A percentile compares a stretch with the other conserved stretches of the same genome.
phyloP scores from a whole-genome alignment of 257 asterid genomes.

The Solanum boliviense region DNA sequence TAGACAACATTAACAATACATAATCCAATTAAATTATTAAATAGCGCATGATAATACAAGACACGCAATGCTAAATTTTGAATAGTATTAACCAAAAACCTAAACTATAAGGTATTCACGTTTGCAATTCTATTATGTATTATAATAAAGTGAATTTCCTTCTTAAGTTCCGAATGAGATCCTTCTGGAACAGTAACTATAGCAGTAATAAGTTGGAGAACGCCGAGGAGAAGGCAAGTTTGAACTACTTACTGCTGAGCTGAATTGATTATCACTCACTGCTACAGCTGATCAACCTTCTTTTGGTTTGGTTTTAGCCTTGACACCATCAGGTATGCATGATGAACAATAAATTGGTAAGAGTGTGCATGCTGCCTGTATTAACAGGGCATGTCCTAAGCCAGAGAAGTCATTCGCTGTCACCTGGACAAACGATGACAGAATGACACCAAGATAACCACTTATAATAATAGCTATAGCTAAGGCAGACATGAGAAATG shows the following conservation, averaged over 20 bases:
- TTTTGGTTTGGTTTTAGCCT: conserved; percentile 30
- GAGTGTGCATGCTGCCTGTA: conserved; percentile 70
- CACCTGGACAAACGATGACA: conserved; percentile 50
- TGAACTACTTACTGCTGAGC: neutral
- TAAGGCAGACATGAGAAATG: conserved; percentile 74
- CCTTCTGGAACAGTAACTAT: neutral
- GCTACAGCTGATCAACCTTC: conserved; percentile 19
- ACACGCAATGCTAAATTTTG: neutral
- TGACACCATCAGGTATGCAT: conserved; percentile 46
- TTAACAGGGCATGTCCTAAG: conserved; percentile 41
- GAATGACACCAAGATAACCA: conserved; percentile 79
- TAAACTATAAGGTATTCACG: neutral
- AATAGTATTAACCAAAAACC: neutral
- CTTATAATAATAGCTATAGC: conserved; percentile 71
- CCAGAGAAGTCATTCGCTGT: conserved; percentile 68
- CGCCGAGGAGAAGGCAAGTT: neutral
- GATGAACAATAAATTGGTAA: conserved; percentile 62
- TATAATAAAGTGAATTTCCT: neutral
- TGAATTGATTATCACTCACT: neutral
- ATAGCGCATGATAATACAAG: neutral
- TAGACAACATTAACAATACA: neutral
- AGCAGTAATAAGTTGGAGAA: neutral
- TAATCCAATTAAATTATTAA: neutral
- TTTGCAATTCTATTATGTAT: neutral
- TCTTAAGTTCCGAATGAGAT: neutral